These are phyloP conservation scores for Ceratocystis cacaofunesta DNA, from an alignment of 2,329 filamentous ascomycete genomes.

Conservation along the genomic window DNA sequence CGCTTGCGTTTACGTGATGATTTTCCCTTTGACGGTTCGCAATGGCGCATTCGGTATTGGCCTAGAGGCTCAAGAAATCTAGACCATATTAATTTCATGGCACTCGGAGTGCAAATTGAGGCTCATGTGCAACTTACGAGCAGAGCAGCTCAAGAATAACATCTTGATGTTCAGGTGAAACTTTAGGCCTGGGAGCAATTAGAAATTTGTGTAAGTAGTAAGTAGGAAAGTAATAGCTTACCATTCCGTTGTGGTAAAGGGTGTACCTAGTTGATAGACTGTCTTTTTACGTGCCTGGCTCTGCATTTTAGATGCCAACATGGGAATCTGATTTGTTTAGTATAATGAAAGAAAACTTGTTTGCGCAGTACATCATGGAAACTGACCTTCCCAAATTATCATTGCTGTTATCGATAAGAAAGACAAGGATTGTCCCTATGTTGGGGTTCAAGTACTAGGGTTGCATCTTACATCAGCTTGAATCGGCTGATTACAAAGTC, in stretches of 20 bases:
- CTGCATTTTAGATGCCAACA: not conserved
- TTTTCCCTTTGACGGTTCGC: constrained; percentile 46
- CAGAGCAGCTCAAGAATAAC: constrained; percentile 52
- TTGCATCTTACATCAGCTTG: no score
- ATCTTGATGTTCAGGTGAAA: constrained; percentile 43
- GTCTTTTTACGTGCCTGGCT: constrained; percentile 35
- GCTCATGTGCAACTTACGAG: constrained; percentile 33
- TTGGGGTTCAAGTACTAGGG: not conserved
- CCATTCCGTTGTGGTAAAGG: constrained; percentile 48
- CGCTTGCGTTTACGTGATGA: constrained; percentile 38
- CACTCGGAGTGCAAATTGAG: not conserved
- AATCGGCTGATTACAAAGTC: no score
- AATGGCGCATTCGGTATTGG: constrained; percentile 40
- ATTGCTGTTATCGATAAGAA: not conserved
- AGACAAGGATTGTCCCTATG: not conserved
- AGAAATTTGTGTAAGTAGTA: not conserved
- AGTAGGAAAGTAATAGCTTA: constrained; percentile 24
- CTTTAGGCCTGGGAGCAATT: constrained; percentile 39
- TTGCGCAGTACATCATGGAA: not conserved
- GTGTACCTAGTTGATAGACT: constrained; percentile 50
- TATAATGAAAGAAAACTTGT: not conserved
- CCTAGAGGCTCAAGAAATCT: constrained; percentile 52
- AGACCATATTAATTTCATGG: not conserved
- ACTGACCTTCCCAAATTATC: not conserved
- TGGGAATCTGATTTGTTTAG: not conserved